Evolutionary conservation across 2,329 filamentous ascomycete species (phyloP).

Genomic region (Apiospora malaysiana): DNA sequence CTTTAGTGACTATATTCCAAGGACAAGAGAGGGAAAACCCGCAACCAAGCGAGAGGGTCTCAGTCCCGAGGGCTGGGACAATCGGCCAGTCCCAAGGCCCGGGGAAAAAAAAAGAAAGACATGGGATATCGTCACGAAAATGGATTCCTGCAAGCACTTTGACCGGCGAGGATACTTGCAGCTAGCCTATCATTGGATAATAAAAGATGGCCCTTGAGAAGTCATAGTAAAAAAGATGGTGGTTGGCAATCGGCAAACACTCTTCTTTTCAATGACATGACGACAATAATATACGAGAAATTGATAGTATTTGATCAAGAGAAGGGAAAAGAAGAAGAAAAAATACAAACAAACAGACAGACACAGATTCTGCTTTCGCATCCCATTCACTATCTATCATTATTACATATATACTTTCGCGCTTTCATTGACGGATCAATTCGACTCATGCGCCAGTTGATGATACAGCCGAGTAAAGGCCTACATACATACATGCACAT

Average conservation of each 20-base stretch:
- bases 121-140: constrained; percentile 22
- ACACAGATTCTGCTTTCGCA: not conserved
- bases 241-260: not conserved
- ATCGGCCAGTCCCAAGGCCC: constrained; percentile 28
- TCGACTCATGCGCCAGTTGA: not conserved
- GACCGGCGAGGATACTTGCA: constrained; percentile 6
- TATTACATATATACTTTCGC: not conserved
- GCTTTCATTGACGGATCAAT: not conserved
- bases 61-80: constrained; percentile 21
- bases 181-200: constrained; percentile 1
- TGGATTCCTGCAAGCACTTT: constrained; percentile 18
- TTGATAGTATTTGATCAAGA: not conserved
- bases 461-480: not conserved
- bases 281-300: not conserved
- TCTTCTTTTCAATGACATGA: not conserved
- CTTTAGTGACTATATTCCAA: constrained; percentile 6
- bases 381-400: not conserved
- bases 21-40: not conserved
- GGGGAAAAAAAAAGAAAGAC: constrained; percentile 21
- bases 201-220: not conserved
- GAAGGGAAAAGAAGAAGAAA: not conserved
- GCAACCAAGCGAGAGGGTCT: constrained; percentile 11
- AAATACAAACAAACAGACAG: not conserved
- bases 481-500: too few species aligned
- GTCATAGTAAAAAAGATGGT: not conserved